A percentile compares a stretch with the other conserved stretches of the same genome.
Evolutionary conservation across 1,139 yeast genomes (phyloP).

Genomic region (Suhomyces chickasaworum): DNA sequence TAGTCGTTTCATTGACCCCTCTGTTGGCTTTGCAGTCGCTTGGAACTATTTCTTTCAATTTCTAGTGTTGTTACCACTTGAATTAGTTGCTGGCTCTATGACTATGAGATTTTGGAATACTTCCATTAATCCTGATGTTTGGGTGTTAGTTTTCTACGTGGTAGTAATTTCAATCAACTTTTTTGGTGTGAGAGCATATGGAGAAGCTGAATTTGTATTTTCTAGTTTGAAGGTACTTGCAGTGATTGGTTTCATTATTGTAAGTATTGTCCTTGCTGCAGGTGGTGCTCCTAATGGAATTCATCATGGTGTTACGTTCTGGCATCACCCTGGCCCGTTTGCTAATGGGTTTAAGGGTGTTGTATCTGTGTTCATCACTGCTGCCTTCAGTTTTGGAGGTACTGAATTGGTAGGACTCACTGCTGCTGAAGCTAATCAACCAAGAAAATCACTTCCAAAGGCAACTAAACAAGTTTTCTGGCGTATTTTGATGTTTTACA

Average conservation of each 20-base stretch:
- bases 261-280: slow-evolving; percentile 33
- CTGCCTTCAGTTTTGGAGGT: slow-evolving; percentile 61
- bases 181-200: slow-evolving; percentile 38
- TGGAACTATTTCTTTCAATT: slow-evolving; percentile 36
- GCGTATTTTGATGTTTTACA: slow-evolving; percentile 38
- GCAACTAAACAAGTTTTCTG: slow-evolving; percentile 44
- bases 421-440: slow-evolving; percentile 45
- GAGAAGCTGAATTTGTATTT: slow-evolving; percentile 38
- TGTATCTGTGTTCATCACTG: slow-evolving; percentile 53
- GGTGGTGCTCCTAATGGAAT: slow-evolving; percentile 36
- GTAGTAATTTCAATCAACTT: slow-evolving; percentile 33
- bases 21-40: slow-evolving; percentile 39
- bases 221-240: slow-evolving; percentile 36
- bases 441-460: slow-evolving; percentile 40
- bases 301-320: slow-evolving; percentile 28
- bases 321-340: slow-evolving; percentile 38
- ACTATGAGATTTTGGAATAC: slow-evolving; percentile 35
- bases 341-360: slow-evolving; percentile 48
- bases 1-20: slow-evolving; percentile 36
- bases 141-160: slow-evolving; percentile 34
- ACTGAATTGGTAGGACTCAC: slow-evolving; percentile 45
- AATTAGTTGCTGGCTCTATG: slow-evolving; percentile 36
- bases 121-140: slow-evolving; percentile 33
- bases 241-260: slow-evolving; percentile 34
- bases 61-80: slow-evolving; percentile 33